phyloP scores from a whole-genome alignment of 1,284 basidiomycete genomes.

The Ustilago cynodontis region DNA sequence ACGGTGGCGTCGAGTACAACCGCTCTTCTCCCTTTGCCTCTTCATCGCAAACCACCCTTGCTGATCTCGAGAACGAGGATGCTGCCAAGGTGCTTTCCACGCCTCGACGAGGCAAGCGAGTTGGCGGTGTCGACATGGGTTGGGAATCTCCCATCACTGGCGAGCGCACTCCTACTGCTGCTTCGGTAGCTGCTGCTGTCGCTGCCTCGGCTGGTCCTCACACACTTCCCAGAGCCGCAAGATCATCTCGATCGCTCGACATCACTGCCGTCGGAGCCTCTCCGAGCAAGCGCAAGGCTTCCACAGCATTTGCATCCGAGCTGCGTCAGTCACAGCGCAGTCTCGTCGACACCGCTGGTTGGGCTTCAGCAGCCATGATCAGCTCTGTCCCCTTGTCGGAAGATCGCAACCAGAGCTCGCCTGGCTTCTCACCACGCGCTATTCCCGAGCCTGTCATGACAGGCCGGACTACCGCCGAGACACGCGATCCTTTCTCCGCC shows the following conservation, averaged over 20 bases:
- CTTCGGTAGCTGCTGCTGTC: constrained; percentile 18
- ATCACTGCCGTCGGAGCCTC: constrained; percentile 14
- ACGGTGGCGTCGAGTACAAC: constrained; percentile 21
- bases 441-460: constrained; percentile 30
- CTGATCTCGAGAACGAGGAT: constrained; percentile 34
- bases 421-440: constrained; percentile 41
- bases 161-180: constrained; percentile 26
- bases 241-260: constrained; percentile 6
- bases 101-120: constrained; percentile 47
- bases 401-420: constrained; percentile 33
- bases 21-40: constrained; percentile 44
- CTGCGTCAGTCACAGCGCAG: constrained; percentile 41
- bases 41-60: constrained; percentile 44
- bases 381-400: constrained; percentile 41
- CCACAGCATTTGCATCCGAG: constrained; percentile 47
- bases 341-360: constrained; percentile 51
- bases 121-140: constrained; percentile 56
- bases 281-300: constrained; percentile 48
- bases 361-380: constrained; percentile 54
- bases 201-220: constrained; percentile 23
- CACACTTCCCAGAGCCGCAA: constrained; percentile 30
- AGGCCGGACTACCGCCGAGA: constrained; percentile 19
- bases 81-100: constrained; percentile 43
- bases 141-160: constrained; percentile 40
- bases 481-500: constrained; percentile 38